Conservation (phyloP, 805 yeast species). For the Nakazawaea holstii region DNA sequence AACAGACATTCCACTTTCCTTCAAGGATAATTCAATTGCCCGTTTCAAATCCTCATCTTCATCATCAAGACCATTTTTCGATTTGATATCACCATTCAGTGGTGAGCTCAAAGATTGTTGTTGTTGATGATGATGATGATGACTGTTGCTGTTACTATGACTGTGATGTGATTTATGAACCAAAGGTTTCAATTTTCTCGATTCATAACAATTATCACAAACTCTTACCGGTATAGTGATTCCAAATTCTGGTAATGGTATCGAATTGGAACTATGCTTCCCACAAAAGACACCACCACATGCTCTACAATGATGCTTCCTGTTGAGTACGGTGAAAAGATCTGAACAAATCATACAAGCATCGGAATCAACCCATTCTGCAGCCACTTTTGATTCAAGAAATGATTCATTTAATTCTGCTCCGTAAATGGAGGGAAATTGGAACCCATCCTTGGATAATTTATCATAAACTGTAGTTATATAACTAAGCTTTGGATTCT, state of each 20-base stretch:
- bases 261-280: slow-evolving; percentile 68
- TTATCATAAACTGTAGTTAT: slow-evolving; percentile 57
- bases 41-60: slow-evolving; percentile 73
- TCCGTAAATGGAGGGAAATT: slow-evolving; percentile 54
- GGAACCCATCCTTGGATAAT: slow-evolving; percentile 56
- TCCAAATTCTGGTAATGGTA: slow-evolving; percentile 78
- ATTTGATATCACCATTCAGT: too few relatives aligned
- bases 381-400: slow-evolving; percentile 88
- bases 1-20: slow-evolving; percentile 35
- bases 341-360: slow-evolving; percentile 92
- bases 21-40: slow-evolving; percentile 77
- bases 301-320: slow-evolving; percentile 95
- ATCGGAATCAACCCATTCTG: slow-evolving; percentile 95
- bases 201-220: slow-evolving; percentile 82
- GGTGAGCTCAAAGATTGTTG: slow-evolving; percentile 7
- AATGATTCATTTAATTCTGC: slow-evolving; percentile 41
- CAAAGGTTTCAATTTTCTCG: slow-evolving; percentile 36
- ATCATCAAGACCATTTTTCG: slow-evolving; percentile 31
- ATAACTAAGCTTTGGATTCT: slow-evolving; percentile 59
- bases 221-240: slow-evolving; percentile 87
- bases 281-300: slow-evolving; percentile 95
- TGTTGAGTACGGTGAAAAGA: slow-evolving; percentile 70
- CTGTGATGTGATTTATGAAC: slow-evolving; percentile 12
- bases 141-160: too few relatives aligned
- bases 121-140: slow-evolving; percentile 17